Base-by-base conservation (phyloP, 2,329 filamentous ascomycete genomes). In the Diaporthe vaccinii region DNA sequence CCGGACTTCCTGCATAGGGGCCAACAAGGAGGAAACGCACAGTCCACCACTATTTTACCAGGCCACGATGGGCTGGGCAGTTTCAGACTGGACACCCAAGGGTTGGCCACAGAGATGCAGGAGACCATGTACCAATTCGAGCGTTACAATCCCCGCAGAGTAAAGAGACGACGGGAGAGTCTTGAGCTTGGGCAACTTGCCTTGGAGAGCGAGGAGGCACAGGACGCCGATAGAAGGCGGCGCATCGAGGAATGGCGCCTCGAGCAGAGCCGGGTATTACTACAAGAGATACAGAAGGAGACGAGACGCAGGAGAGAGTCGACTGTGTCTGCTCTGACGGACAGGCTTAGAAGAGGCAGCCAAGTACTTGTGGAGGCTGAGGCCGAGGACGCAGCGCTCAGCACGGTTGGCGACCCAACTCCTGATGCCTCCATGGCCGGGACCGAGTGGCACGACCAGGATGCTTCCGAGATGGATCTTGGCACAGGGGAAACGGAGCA, bases 101-200 rank as follows among this genome's bases (percentile, higher is more conserved):
- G 86, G 77, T 81, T 89, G 78, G 86, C 86, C 2, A 80, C 84
- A 1, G 89, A 91, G 58, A 88, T 95, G 31, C 95, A 98, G 81
- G 93, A 98, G 77, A 94, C 96, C 78, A 85, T 98, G 62, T 98
- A 95, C 88, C 93, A 95, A 76, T 97, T 98, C 82, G 96, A 98
- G 83, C 90, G 91, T 77, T 95, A 93, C 83, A 97, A 97, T 78
- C 94, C 95, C 0, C 89, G 91, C 73, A 89, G 93, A 61, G 86
- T 92, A 59, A 88, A 87, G 79, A 86, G 87, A 77, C 85, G 87
- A 59, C 84, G 86, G 15, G 90, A 91, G 78, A 89, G 87, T 77
- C 81, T 90, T 17, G 89, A 91, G 28, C 79, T 89, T 15, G 86
- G 86, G 0, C 86, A 88, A 70, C 80, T 87, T 25, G 88, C 90